Evolutionary conservation across 768 basidiomycete species (phyloP).

Genomic region (Favolaschia claudopus): DNA sequence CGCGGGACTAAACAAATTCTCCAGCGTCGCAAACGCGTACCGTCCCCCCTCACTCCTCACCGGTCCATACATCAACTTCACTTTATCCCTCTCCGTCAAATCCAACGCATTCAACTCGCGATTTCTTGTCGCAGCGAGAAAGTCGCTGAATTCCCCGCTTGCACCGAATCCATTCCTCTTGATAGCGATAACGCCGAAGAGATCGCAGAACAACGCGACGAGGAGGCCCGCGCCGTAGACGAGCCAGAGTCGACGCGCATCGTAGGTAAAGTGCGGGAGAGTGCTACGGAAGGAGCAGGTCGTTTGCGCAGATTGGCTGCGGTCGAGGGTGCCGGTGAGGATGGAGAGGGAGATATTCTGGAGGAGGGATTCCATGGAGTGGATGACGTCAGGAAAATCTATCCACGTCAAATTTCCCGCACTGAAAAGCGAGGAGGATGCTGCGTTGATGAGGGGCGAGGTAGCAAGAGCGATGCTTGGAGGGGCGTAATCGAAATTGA

Average conservation of each 20-base stretch:
- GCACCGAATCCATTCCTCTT: not conserved
- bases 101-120: not conserved
- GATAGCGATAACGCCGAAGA: conserved; percentile 6
- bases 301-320: not conserved
- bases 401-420: conserved; percentile 11
- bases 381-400: not conserved
- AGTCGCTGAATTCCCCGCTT: conserved; percentile 1
- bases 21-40: not conserved
- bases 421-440: not conserved
- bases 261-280: not conserved
- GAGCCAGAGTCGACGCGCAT: conserved; percentile 2
- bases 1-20: no score
- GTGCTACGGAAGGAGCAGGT: not conserved
- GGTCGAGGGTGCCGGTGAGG: conserved; percentile 9
- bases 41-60: not conserved
- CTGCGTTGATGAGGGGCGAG: not conserved
- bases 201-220: not conserved
- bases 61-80: not conserved
- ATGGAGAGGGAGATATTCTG: conserved; percentile 14
- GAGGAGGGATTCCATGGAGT: conserved; percentile 3
- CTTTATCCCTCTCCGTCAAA: not conserved
- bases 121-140: conserved; percentile 8
- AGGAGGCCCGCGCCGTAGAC: conserved; percentile 12
- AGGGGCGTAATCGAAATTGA: not conserved
- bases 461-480: not conserved